Evolutionary conservation across 2,329 filamentous ascomycete genomes (phyloP), one percentile per base, ranked within the genome.

Genomic region (Cryphonectria radicalis): DNA sequence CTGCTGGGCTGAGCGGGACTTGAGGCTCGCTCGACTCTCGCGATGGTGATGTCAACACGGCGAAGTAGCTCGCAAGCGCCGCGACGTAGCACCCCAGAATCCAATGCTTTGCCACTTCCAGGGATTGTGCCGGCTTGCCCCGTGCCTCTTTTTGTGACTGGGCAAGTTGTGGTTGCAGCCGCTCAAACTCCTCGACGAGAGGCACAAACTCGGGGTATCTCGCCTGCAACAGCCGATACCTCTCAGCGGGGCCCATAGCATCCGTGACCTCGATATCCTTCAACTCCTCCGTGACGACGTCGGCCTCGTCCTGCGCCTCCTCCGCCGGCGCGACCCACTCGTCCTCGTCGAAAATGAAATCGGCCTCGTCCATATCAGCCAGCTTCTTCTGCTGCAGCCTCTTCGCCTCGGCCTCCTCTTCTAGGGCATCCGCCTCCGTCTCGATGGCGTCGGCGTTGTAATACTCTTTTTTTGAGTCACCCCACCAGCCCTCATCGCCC

Each of bases 131-230:
- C 14, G 82, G 80, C 76, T 84, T 85, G 8, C 82, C 82, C 68
- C 89, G 84, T 0, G 90, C 89, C 42, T 87, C 84, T 66, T 87
- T 84, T 65, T 90, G 88, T 63, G 91, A 84, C 11, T 86, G 82
- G 14, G 84, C 83, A 11, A 96, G 81, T 19, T 89, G 83, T 32
- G 91, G 88, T 77, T 95, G 91, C 63, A 97, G 83, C n/a, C 87
- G 83, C 68, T 91, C 79, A 72, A 96, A 92, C 77, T 98, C 95
- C 75, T 92, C 91, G 64, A 93, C 91, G 53, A 99, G 85, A 70
- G 91, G 91, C 73, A 97, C 93, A 75, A 98, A 96, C 79, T 99
- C 96, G 3, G 97, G 96, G 79, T 99, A 98, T 79, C 93, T 88
- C 63, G 90, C 88, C 76, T 91, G 90, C 66, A 99, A 82, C 22